A percentile compares a stretch with the other conserved stretches of the same genome.
phyloP scores from a whole-genome alignment of 345 rosid genomes.

The Eutrema japonicum region DNA sequence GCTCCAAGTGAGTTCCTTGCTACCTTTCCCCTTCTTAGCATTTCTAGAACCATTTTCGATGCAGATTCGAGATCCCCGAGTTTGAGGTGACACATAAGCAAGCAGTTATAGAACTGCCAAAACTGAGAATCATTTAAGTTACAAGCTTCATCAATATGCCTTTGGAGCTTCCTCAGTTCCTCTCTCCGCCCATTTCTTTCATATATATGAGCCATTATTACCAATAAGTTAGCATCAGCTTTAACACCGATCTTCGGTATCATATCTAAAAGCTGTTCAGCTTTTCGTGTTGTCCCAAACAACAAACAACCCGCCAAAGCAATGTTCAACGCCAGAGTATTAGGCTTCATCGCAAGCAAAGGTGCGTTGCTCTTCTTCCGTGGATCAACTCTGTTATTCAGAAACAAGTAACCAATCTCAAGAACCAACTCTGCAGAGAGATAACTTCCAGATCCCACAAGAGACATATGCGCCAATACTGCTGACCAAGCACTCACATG shows the following conservation, averaged over 20 bases:
- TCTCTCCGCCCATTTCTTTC: conserved; percentile 89
- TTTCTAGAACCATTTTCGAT: conserved; percentile 80
- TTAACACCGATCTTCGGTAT: conserved; percentile 68
- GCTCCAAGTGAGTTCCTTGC: conserved; percentile 76
- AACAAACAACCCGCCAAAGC: conserved; percentile 83
- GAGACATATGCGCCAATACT: conserved; percentile 72
- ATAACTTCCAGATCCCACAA: conserved; percentile 70
- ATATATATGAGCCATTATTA: conserved; percentile 78
- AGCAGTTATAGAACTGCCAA: conserved; percentile 75
- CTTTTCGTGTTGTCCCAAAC: conserved; percentile 86
- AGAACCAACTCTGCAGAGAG: conserved; percentile 85
- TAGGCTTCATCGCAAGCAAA: conserved; percentile 88
- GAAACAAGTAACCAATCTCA: conserved; percentile 84
- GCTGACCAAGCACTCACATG: conserved; percentile 83
- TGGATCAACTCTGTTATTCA: conserved; percentile 75
- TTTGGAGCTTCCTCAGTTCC: conserved; percentile 80
- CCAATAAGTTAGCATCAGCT: conserved; percentile 63
- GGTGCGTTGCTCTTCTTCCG: conserved; percentile 82
- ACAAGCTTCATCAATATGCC: conserved; percentile 80
- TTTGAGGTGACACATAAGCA: conserved; percentile 81
- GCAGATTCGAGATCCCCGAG: conserved; percentile 87
- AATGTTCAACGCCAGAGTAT: conserved; percentile 65
- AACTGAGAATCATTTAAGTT: conserved; percentile 68
- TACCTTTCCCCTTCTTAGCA: conserved; percentile 78
- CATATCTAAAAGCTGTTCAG: conserved; percentile 85